Conservation (phyloP, 805 yeast species). For the Metschnikowia shivogae region DNA sequence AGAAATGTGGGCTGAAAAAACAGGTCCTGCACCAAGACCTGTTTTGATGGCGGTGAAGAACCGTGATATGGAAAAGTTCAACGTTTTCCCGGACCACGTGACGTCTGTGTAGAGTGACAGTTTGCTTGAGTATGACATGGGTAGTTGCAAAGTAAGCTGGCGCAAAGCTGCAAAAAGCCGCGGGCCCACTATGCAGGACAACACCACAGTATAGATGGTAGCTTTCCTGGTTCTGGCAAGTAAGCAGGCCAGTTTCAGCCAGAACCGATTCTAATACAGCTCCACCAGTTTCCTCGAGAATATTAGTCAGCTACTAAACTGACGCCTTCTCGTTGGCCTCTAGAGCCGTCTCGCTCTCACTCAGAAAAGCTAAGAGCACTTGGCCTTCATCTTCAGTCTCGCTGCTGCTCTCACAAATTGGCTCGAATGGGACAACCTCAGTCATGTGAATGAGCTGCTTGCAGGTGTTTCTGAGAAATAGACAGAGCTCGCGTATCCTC, state of each 20-base stretch:
- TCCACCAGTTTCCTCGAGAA: no score
- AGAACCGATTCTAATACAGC: no score
- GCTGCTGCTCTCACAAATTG: neutral
- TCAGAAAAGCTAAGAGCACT: no score
- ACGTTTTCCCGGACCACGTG: neutral
- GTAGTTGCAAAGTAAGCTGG: neutral
- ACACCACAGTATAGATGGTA: no score
- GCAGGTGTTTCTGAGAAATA: neutral
- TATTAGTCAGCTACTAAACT: no score
- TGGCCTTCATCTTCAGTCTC: neutral
- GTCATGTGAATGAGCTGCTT: conserved; percentile 1
- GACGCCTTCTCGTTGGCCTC: no score
- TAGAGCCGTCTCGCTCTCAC: no score
- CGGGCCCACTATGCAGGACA: no score
- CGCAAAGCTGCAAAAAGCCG: conserved; percentile 3
- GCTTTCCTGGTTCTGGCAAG: no score
- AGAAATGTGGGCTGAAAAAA: neutral
- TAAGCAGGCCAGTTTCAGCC: no score
- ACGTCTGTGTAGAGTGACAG: conserved; percentile 1
- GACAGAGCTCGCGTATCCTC: neutral
- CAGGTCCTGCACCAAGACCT: neutral
- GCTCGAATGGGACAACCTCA: neutral
- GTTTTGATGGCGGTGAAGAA: conserved; percentile 1
- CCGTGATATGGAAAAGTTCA: neutral
- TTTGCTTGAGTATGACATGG: neutral